Conservation (phyloP, 306 rosid genomes). For the Malus asiatica region DNA sequence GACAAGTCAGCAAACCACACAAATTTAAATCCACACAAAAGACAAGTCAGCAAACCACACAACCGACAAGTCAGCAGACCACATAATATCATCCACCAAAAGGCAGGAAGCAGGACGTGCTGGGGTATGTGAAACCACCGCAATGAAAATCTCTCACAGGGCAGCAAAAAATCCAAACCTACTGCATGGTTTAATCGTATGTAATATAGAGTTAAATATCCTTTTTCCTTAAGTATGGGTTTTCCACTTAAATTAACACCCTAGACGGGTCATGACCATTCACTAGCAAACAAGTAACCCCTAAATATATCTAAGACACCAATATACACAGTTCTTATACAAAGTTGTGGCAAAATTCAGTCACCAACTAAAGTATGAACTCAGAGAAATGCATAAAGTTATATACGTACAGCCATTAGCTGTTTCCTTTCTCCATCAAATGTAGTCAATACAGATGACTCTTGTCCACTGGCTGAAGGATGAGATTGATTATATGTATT, state of each 20-base stretch:
- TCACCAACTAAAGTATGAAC: background rate
- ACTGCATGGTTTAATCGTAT: background rate
- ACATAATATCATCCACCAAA: background rate
- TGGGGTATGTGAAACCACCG: background rate
- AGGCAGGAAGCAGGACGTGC: constrained; percentile 2
- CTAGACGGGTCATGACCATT: background rate
- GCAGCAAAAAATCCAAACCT: background rate
- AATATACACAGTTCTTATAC: background rate
- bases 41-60: background rate
- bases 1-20: constrained; percentile 14
- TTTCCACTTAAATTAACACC: background rate
- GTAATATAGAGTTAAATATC: background rate
- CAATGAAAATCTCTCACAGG: background rate
- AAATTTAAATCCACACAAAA: background rate
- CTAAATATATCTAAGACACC: background rate
- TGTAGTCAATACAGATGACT: constrained; percentile 44
- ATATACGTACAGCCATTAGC: constrained; percentile 47
- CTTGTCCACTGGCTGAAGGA: constrained; percentile 28
- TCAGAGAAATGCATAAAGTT: constrained; percentile 1
- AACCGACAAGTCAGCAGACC: constrained; percentile 13
- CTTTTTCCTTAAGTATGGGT: background rate
- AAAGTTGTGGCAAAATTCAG: background rate
- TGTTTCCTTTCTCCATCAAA: constrained; percentile 51
- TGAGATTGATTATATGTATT: constrained; percentile 35
- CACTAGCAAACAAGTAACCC: background rate